Base-by-base conservation (phyloP, 306 rosid species). In the Cyclanthera cordifolia region DNA sequence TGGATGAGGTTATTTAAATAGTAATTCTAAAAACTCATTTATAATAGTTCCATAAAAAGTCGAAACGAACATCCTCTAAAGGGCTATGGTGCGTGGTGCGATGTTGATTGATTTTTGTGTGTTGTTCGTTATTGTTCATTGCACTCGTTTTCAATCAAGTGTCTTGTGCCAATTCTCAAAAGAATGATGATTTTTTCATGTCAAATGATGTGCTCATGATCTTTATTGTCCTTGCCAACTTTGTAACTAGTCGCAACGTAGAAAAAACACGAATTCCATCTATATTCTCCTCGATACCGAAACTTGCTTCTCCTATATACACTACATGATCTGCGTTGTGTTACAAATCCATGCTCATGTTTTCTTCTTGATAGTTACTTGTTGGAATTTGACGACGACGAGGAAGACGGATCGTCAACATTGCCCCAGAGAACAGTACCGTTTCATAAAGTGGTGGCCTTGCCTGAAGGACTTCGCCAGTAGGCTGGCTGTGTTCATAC, bases 391-490 rank as follows among this genome's bases (percentile, higher is more conserved):
- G 99, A 94, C 9, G 99, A 94, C 39, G 99, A 94, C n/a, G 97
- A 88, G 71, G 99, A 94, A 86, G 95, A 94, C 50, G 99, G 99
- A 39, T 81, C 96, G 2, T 60, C 67, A n/a, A 37, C 49, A 13
- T 72, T 94, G 77, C 99, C 99, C 45, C 87, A 94, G 78, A 88
- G 99, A 83, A 78, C 79, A 9, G 97, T 90, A 34, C 91, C 99
- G 51, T 94, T 90, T 83, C 88, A 90, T 80, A 90, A 79, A 66
- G 96, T 93, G 78, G 99, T 93, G 72, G 74, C 91, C 49, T 77
- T 93, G 74, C 99, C 96, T 37, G 99, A 88, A 63, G 99, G 96
- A 53, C 99, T 86, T 73, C 94, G 99, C 56, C 97, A 90, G 84
- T 93, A 75, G 90, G 53, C 46, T 28, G 5, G 11, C 16, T 69